These are phyloP conservation scores for Nicotiana otophora DNA, from an alignment of 257 asterid species.

Conservation along the genomic window DNA sequence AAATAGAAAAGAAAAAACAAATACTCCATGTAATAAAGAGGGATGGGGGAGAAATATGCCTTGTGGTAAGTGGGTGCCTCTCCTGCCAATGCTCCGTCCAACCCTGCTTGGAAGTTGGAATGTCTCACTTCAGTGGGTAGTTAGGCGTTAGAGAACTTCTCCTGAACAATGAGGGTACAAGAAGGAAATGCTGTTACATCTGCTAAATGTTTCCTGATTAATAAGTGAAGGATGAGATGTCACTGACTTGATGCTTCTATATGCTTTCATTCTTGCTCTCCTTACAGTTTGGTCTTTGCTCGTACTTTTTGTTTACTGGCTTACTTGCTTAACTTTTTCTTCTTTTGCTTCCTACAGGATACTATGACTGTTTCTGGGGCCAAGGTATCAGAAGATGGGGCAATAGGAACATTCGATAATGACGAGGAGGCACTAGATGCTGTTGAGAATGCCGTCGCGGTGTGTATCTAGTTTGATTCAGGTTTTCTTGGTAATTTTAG, in stretches of 20 bases:
- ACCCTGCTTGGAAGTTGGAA: neutral
- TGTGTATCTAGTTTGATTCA: constrained; percentile 26
- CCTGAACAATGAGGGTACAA: neutral
- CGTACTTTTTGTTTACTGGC: no score
- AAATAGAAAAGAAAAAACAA: neutral
- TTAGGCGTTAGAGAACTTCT: neutral
- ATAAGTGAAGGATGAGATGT: neutral
- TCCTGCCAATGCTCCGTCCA: neutral
- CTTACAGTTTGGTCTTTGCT: neutral
- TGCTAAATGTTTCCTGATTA: neutral
- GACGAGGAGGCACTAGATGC: constrained; percentile 71
- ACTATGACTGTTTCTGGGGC: constrained; percentile 26
- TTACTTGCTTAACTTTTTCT: neutral
- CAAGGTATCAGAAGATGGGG: constrained; percentile 25
- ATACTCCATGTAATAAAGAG: neutral
- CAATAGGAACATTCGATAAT: constrained; percentile 25
- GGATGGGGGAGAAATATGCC: neutral
- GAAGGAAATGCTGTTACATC: neutral
- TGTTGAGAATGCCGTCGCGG: constrained; percentile 56
- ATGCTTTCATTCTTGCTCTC: neutral
- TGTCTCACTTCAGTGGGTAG: neutral
- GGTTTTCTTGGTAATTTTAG: constrained; percentile 10
- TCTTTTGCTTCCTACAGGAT: constrained; percentile 39
- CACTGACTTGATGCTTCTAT: neutral
- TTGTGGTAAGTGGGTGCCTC: neutral